Percentiles rank a stretch among this genome's conserved stretches.
phyloP scores from a whole-genome alignment of 352 stramenopile genomes.

The Globisporangium cederbergense region DNA sequence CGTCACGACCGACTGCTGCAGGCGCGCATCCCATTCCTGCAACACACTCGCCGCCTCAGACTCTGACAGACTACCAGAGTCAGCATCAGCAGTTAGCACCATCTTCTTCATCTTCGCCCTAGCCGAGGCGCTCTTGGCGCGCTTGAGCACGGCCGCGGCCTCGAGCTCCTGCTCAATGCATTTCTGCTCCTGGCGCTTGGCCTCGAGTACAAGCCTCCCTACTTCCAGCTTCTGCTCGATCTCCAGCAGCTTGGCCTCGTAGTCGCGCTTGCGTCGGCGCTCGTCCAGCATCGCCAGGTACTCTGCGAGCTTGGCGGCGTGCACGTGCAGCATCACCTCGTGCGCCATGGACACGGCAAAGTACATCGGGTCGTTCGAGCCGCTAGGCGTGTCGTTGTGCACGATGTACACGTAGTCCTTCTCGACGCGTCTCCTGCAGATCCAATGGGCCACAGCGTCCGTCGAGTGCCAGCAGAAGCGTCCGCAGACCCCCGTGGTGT shows the following conservation, averaged over 20 bases:
- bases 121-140: conserved; percentile 2
- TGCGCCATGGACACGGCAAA: conserved; percentile 52
- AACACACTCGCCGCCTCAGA: neutral
- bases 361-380: conserved; percentile 38
- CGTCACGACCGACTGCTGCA: conserved; percentile 38
- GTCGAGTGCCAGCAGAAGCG: conserved; percentile 68
- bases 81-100: neutral
- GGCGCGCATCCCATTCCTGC: conserved; percentile 48
- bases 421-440: conserved; percentile 45
- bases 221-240: conserved; percentile 68
- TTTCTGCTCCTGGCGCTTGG: conserved; percentile 63
- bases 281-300: conserved; percentile 47
- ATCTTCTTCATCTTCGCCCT: conserved; percentile 18
- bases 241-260: conserved; percentile 52
- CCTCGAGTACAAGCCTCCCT: conserved; percentile 47
- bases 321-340: conserved; percentile 49
- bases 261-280: conserved; percentile 37
- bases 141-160: conserved; percentile 26
- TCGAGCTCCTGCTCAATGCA: conserved; percentile 51
- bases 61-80: neutral
- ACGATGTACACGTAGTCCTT: conserved; percentile 58
- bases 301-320: conserved; percentile 31
- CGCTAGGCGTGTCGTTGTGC: conserved; percentile 37
- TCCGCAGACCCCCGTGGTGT: conserved; percentile 50
- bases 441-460: conserved; percentile 22